phyloP scores from a whole-genome alignment of 805 yeast species.

The Priceomyces fermenticarens region DNA sequence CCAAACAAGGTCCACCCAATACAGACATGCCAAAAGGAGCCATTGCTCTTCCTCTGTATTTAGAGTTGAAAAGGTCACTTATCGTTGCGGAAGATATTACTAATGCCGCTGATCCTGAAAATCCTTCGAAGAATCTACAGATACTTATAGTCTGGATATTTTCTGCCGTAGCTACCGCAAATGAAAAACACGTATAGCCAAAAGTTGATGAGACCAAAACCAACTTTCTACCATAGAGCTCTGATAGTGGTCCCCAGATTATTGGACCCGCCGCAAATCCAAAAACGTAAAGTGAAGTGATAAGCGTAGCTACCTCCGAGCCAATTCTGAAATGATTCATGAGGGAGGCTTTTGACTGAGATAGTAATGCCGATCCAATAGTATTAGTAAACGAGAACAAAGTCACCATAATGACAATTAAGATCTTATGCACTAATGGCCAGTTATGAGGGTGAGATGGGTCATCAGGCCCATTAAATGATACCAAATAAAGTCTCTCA shows the following conservation, averaged over 20 bases:
- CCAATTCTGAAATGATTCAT: constrained; percentile 42
- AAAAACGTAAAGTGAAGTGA: constrained; percentile 69
- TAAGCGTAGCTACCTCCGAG: constrained; percentile 62
- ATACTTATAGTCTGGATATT: constrained; percentile 21
- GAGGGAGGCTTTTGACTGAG: neutral
- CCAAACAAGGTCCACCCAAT: constrained; percentile 3
- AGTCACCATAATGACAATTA: constrained; percentile 1
- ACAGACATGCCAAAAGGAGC: constrained; percentile 15
- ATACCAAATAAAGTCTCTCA: constrained; percentile 3
- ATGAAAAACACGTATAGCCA: constrained; percentile 57
- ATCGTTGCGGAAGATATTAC: constrained; percentile 22
- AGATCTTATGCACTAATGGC: neutral
- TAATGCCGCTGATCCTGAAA: constrained; percentile 21
- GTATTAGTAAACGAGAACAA: constrained; percentile 5
- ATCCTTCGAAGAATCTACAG: constrained; percentile 22
- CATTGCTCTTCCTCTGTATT: constrained; percentile 20
- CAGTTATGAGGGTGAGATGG: constrained; percentile 5
- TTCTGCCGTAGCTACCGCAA: constrained; percentile 29
- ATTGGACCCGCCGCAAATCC: constrained; percentile 89
- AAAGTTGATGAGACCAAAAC: constrained; percentile 56
- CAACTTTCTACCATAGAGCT: constrained; percentile 65
- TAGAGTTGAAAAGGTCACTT: constrained; percentile 17
- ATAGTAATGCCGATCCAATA: constrained; percentile 1
- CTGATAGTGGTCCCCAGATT: constrained; percentile 81
- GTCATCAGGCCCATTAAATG: constrained; percentile 5